Evolutionary conservation across 345 rosid species (phyloP), one percentile per base, ranked within the genome.

Genomic region (Combretum micranthum): DNA sequence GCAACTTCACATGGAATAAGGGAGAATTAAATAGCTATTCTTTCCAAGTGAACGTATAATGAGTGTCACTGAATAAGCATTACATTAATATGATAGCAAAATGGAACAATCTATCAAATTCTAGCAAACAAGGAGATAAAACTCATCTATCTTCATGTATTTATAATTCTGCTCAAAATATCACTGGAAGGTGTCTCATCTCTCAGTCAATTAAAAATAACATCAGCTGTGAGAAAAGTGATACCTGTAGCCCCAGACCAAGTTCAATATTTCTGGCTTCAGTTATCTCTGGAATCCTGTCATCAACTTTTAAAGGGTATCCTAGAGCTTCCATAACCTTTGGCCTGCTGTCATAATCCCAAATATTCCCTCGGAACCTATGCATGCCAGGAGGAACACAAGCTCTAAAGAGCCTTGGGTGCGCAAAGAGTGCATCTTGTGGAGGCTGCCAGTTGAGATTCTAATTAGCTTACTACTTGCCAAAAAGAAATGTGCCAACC

Each of bases 361-460:
- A 93, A 42, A 89, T 65, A 72, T 93, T 93, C 43, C 99, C 99
- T 65, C 91, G 83, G 70, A 93, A 93, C 49, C 97, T 83, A 77
- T 93, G 97, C 86, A 93, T 86, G 57, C 97, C 99, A 3, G 97
- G 99, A 0, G 99, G 99, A 51, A 86, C 90, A 50, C 97, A 93
- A 26, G 96, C 94, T 76, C 99, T 85, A 69, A 89, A 93, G 14
- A 89, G 88, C 79, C 97, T 86, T 26, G 99, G 96, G 68, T 85
- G 96, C 48, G 94, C 85, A 54, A 89, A 93, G 32, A 93, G 83
- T 48, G 96, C 97, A 79, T 86, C 97, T 79, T 82, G 87, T 39
- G 94, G 99, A 32, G 96, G 97, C 97, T 89, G 80, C 9, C 37
- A 61, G 22, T 53, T 61, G 48, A 63, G 51, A 50, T 48, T 14